phyloP scores from a whole-genome alignment of 352 stramenopile species.

The Globisporangium spinosum region DNA sequence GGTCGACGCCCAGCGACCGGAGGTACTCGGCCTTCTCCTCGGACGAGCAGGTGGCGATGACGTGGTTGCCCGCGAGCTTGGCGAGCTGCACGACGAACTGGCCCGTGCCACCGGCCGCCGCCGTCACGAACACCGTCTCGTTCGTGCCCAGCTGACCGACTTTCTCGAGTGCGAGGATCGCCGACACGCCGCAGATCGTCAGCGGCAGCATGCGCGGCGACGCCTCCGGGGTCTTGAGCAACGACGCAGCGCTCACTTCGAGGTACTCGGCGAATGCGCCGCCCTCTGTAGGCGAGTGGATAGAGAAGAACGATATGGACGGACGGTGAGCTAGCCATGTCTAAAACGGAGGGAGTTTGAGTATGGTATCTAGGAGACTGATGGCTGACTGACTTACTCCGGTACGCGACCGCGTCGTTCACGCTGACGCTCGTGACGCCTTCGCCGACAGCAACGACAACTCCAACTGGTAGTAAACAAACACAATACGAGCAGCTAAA shows the following conservation, averaged over 20 bases:
- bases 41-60: constrained; percentile 63
- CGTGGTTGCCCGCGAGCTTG: constrained; percentile 60
- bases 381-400: constrained; percentile 22
- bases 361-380: not conserved
- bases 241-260: constrained; percentile 22
- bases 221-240: constrained; percentile 20
- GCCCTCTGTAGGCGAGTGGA: not conserved
- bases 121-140: constrained; percentile 44
- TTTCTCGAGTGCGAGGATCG: constrained; percentile 36
- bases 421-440: constrained; percentile 46
- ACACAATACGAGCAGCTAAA: not conserved
- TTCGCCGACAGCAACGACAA: constrained; percentile 36
- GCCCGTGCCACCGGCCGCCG: constrained; percentile 51
- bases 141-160: constrained; percentile 32
- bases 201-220: constrained; percentile 32
- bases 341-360: not conserved
- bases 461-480: constrained; percentile 21
- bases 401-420: constrained; percentile 40
- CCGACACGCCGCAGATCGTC: constrained; percentile 35
- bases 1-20: constrained; percentile 39
- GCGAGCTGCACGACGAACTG: constrained; percentile 72
- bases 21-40: constrained; percentile 75
- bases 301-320: not conserved
- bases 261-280: constrained; percentile 36
- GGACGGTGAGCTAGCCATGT: not conserved